A percentile compares a stretch with the other conserved stretches of the same genome.
Conservation (phyloP, 2,329 filamentous ascomycete species). For the Alternaria solani region DNA sequence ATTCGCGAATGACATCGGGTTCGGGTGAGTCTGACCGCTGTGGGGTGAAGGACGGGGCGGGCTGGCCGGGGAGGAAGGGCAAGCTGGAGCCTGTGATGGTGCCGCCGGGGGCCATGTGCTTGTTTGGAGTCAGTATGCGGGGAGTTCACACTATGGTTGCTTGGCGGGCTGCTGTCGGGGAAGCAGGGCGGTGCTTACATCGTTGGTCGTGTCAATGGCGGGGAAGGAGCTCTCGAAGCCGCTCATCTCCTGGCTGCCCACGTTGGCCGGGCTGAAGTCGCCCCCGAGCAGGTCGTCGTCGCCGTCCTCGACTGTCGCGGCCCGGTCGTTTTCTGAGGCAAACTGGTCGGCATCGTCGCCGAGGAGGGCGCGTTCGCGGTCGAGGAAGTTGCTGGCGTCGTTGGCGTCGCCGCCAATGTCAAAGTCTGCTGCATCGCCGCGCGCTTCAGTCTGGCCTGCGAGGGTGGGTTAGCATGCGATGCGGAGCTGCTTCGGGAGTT, state of each 20-base stretch:
- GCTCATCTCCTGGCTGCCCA: slow-evolving; percentile 57
- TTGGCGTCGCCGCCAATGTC: slow-evolving; percentile 63
- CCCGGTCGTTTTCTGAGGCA: slow-evolving; percentile 74
- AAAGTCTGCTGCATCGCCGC: slow-evolving; percentile 57
- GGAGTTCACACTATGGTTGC: background rate
- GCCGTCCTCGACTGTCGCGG: slow-evolving; percentile 67
- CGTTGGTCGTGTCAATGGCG: slow-evolving; percentile 76
- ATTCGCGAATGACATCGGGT: slow-evolving; percentile 85
- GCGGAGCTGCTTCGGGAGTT: slow-evolving; percentile 31
- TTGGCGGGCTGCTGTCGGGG: background rate
- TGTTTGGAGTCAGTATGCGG: slow-evolving; percentile 20
- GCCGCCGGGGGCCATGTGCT: slow-evolving; percentile 77
- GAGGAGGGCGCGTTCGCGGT: slow-evolving; percentile 86
- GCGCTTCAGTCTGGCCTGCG: slow-evolving; percentile 72
- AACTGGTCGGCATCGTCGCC: slow-evolving; percentile 96
- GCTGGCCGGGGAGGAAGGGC: slow-evolving; percentile 60
- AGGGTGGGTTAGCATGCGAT: slow-evolving; percentile 32
- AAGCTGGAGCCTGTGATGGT: slow-evolving; percentile 77
- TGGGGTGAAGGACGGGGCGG: slow-evolving; percentile 50
- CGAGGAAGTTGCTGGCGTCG: slow-evolving; percentile 83
- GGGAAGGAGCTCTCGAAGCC: slow-evolving; percentile 92
- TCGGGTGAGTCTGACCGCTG: slow-evolving; percentile 78
- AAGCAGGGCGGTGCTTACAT: slow-evolving; percentile 61
- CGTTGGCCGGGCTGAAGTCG: slow-evolving; percentile 55
- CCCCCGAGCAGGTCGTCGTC: slow-evolving; percentile 77